phyloP scores from a whole-genome alignment of 441 rosid species.

The Eruca vesicaria region DNA sequence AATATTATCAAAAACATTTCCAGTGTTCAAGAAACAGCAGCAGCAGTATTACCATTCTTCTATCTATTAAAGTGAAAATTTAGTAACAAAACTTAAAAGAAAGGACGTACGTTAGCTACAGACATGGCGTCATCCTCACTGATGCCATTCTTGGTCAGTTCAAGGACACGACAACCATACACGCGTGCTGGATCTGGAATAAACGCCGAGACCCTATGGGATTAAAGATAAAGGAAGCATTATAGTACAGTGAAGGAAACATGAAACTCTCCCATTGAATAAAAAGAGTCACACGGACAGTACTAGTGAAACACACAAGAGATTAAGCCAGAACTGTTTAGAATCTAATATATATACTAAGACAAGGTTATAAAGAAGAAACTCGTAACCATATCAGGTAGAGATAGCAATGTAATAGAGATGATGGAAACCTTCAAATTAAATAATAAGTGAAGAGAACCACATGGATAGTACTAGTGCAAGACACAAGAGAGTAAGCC shows the following conservation, averaged over 20 bases:
- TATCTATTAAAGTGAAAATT: not conserved
- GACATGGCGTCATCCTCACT: slow-evolving; percentile 68
- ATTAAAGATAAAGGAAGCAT: not conserved
- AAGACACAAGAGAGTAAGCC: slow-evolving; percentile 1
- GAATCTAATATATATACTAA: too few species aligned
- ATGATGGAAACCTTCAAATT: not conserved
- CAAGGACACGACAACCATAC: slow-evolving; percentile 63
- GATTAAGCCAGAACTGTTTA: too few species aligned
- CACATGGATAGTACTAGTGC: not conserved
- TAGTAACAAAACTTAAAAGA: not conserved
- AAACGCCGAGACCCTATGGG: slow-evolving; percentile 48
- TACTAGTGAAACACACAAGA: too few species aligned
- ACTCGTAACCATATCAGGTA: too few species aligned
- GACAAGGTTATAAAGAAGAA: too few species aligned
- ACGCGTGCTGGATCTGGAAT: slow-evolving; percentile 75
- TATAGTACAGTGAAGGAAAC: not conserved
- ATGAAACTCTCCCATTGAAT: not conserved
- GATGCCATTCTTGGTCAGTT: slow-evolving; percentile 75
- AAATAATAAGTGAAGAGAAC: not conserved
- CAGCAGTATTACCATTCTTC: not conserved
- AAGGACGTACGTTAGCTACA: slow-evolving; percentile 64
- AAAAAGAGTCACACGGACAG: not conserved
- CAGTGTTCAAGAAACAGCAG: not conserved
- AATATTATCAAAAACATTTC: not conserved
- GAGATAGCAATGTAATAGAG: too few species aligned